Evolutionary conservation across 1,284 basidiomycete genomes (phyloP), one percentile per base, ranked within the genome.

Genomic region (Rhizoctonia solani): DNA sequence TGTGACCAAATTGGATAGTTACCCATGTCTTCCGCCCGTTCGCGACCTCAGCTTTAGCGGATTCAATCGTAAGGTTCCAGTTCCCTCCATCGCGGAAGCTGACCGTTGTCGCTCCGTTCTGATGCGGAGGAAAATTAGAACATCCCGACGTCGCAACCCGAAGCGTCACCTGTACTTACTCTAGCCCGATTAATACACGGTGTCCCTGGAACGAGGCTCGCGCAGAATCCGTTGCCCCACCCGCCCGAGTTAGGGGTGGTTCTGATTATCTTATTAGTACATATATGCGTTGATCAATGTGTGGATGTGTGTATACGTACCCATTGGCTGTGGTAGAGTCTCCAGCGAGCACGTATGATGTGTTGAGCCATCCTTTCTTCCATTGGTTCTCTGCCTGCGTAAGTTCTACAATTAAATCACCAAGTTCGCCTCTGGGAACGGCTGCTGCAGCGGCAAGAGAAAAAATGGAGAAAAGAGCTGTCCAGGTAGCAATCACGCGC

Each of bases 1-100:
- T 82, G 70, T 81, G 80, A 0, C 81, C 81, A 65, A 82, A 82
- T 63, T 81, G 80, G 16, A 82, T 75, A 0, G 79, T 81, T 13
- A 79, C 79, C 23, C 78, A 73, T 1, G 79, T 80, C 23, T 76
- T 72, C 27, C 77, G 74, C 19, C 77, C 77, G 61, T 77, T 77
- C 8, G 74, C 75, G 4, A 81, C 75, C 72, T 81, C 76, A 13
- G 68, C 70, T 69, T 75, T 70, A 54, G 81, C 77, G 14, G 71
- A 54, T 14, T 61, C 70, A 34, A 75, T 69, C 34, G 71, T 66
- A 3, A 58, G 32, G 54, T 76, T 74, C 72, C 74, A 79, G 50
- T 73, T 76, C 3, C 81, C 80, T 47, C 76, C 70, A 4, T 77
- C 75, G 6, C 81, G 76, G 70, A 80, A 81, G 21, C 76, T 75